Evolutionary conservation across 2,329 filamentous ascomycete species (phyloP).

Genomic region (Sarocladiaceae sp.): DNA sequence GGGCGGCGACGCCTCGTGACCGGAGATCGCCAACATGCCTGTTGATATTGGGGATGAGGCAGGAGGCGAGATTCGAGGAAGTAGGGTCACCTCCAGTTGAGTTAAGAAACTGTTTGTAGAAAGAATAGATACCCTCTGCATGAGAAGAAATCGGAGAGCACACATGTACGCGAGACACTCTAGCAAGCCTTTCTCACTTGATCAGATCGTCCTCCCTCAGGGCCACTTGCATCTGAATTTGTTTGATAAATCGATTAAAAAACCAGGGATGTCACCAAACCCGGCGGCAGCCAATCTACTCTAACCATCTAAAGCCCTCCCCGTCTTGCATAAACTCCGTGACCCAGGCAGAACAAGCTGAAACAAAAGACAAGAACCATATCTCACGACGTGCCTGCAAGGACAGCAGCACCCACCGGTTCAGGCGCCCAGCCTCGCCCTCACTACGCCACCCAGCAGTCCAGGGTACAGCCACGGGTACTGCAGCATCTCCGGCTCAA

Average conservation of each 20-base stretch:
- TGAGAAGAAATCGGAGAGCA: too few species aligned
- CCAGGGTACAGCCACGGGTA: slow-evolving; percentile 89
- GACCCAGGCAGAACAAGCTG: too few species aligned
- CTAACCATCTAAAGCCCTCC: background rate
- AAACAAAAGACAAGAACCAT: too few species aligned
- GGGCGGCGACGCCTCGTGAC: slow-evolving; percentile 5
- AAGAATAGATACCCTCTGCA: slow-evolving; percentile 10
- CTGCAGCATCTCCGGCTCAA: slow-evolving; percentile 86
- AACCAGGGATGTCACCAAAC: background rate
- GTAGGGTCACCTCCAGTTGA: too few species aligned
- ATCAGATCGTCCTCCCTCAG: too few species aligned
- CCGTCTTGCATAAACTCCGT: background rate
- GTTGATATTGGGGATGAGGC: background rate
- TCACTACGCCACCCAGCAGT: slow-evolving; percentile 69
- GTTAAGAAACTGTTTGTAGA: too few species aligned
- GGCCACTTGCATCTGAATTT: too few species aligned
- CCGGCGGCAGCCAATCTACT: background rate
- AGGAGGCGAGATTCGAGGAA: slow-evolving; percentile 11
- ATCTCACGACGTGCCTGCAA: too few species aligned
- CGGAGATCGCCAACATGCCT: too few species aligned
- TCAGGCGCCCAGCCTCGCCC: slow-evolving; percentile 64
- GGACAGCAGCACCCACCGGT: too few species aligned
- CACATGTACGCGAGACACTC: too few species aligned
- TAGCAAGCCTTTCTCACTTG: too few species aligned
- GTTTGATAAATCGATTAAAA: background rate